Base-by-base conservation (phyloP, 2,329 filamentous ascomycete genomes). In the Xylaria sp. region DNA sequence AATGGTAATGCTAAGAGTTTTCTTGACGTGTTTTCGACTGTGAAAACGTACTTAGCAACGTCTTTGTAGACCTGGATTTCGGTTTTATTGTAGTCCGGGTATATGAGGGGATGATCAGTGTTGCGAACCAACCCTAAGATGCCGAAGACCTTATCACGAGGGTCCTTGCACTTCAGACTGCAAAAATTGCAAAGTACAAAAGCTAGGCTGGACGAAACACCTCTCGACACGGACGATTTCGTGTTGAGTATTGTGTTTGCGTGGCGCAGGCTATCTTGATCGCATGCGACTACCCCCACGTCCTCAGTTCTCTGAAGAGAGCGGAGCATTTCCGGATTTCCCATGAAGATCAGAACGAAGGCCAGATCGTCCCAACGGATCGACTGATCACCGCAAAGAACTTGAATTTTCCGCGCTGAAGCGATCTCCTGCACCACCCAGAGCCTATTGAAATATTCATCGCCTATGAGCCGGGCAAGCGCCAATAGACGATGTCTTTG, bases 361-460 rank as follows among this genome's bases (percentile, higher is more conserved):
- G 37, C 34, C 9, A 70, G 51, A 39, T 70, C 56, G 23, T 67
- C 64, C 65, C 65, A 67, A 31, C 39, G 31, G 44, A 65, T 70
- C 7, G 18, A 59, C 39, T 63, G 56, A 20, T 62, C 37, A 25
- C 67, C 67, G 31, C 67, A 69, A 34, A 67, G 31, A 23, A 67
- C 52, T 18, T 50, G 28, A 25, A 65, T 60, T 5, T 63, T 48
- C 25, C 61, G 61, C 54, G 68, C 60, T 13, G 64, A 70, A 5
- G 41, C 67, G 10, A 70, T 63, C 39, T 70, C 64, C 54, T 67
- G 65, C 23, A 60, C 57, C 13, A 67, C 64, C 67, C 60, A 70
- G n/a, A 67, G 48, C 50, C 64, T 48, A 46, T 67, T 67, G 50
- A 67, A 64, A 48, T 67, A 70, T 56, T 65, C 64, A 37, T 37